Evolutionary conservation across 2,329 filamentous ascomycete species (phyloP).

Genomic region (Nemania diffusa): DNA sequence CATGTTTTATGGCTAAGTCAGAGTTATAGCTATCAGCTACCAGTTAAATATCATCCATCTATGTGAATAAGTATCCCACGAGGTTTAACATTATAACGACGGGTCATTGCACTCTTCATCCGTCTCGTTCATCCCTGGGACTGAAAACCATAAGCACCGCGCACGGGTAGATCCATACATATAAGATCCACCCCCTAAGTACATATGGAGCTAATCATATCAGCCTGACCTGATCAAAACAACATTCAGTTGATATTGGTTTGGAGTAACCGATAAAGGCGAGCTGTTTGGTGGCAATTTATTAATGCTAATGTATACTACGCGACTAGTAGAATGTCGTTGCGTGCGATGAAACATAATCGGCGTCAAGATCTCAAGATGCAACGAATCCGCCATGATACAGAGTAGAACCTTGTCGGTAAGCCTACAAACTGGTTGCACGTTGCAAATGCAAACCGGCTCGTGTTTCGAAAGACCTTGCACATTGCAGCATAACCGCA

Average conservation of each 20-base stretch:
- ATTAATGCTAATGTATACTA: constrained; percentile 1
- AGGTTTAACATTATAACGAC: too few relatives aligned
- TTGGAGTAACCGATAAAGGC: neutral
- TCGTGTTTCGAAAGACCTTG: constrained; percentile 21
- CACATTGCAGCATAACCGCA: neutral
- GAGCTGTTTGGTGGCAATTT: neutral
- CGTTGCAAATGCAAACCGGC: constrained; percentile 1
- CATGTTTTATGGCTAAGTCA: too few relatives aligned
- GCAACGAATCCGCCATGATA: constrained; percentile 16
- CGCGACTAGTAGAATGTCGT: constrained; percentile 3
- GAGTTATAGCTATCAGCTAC: too few relatives aligned
- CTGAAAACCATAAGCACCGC: neutral
- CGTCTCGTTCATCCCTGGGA: neutral
- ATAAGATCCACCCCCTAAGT: constrained; percentile 16
- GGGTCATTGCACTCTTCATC: too few relatives aligned
- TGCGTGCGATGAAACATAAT: constrained; percentile 24
- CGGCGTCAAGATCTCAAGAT: constrained; percentile 17
- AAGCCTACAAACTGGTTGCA: neutral
- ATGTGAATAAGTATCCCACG: too few relatives aligned
- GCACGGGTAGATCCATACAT: constrained; percentile 4
- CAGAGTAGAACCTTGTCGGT: too few relatives aligned
- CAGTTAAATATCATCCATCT: too few relatives aligned
- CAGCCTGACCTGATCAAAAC: constrained; percentile 5
- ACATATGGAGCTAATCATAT: neutral
- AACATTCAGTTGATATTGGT: neutral